Conservation (phyloP, 306 rosid genomes). For the Begonia masoniana region DNA sequence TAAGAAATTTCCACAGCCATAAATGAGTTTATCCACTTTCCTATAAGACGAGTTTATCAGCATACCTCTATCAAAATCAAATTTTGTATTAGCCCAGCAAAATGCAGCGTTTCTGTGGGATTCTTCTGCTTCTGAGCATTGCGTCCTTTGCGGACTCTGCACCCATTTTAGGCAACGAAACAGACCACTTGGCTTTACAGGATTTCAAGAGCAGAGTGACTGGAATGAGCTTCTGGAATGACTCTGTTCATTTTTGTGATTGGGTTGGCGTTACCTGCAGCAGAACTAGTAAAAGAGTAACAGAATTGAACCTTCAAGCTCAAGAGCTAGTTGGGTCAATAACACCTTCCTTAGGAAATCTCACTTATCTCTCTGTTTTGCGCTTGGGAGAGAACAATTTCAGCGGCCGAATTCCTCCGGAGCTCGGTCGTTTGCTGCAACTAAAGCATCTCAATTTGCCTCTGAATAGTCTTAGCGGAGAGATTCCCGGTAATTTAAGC, state of each 20-base stretch:
- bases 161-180: slow-evolving; percentile 6
- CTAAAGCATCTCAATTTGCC: slow-evolving; percentile 12
- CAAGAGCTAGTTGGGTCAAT: slow-evolving; percentile 10
- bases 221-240: too few species aligned
- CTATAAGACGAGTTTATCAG: too few species aligned
- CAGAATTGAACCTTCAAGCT: slow-evolving; percentile 11
- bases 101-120: background rate
- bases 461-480: too few species aligned
- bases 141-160: background rate
- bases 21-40: background rate
- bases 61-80: too few species aligned
- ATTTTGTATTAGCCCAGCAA: too few species aligned
- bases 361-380: slow-evolving; percentile 20
- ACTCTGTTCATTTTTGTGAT: too few species aligned
- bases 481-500: too few species aligned
- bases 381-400: too few species aligned
- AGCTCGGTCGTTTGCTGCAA: too few species aligned
- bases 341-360: slow-evolving; percentile 25
- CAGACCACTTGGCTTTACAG: slow-evolving; percentile 18
- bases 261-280: slow-evolving; percentile 28
- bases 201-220: slow-evolving; percentile 18
- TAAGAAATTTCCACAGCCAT: background rate
- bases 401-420: too few species aligned
- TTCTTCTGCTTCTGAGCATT: background rate
- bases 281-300: slow-evolving; percentile 11